Evolutionary conservation across 352 stramenopile species (phyloP).

Genomic region (Blastocystis hominis): DNA sequence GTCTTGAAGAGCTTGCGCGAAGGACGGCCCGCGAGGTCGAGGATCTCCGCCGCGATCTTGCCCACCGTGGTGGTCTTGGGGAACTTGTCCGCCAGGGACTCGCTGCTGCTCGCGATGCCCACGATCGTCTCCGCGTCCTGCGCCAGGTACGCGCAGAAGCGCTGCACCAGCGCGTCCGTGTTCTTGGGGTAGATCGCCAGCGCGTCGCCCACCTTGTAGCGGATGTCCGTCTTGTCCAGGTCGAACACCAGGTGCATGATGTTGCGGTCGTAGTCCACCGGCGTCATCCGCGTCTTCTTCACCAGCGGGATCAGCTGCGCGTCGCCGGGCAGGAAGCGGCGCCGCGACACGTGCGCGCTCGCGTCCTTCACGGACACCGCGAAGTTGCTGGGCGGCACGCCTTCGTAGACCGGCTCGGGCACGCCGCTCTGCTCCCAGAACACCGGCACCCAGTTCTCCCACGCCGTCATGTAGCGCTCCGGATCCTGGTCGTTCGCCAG

Average conservation of each 20-base stretch:
- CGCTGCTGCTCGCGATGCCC: conserved; percentile 66
- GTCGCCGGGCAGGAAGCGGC: conserved; percentile 68
- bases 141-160: conserved; percentile 68
- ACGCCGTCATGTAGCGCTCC: neutral
- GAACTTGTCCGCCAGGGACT: neutral
- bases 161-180: conserved; percentile 69
- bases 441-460: neutral
- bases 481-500: conserved; percentile 13
- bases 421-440: neutral
- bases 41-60: conserved; percentile 71
- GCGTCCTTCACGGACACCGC: conserved; percentile 63
- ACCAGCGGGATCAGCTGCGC: conserved; percentile 69
- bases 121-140: conserved; percentile 69
- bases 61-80: conserved; percentile 72
- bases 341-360: conserved; percentile 58
- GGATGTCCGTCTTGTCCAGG: conserved; percentile 70
- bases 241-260: conserved; percentile 78
- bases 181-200: conserved; percentile 75
- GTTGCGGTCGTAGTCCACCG: conserved; percentile 71
- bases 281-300: conserved; percentile 73
- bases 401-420: neutral
- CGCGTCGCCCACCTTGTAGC: conserved; percentile 73
- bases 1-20: conserved; percentile 74
- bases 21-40: conserved; percentile 72
- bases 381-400: conserved; percentile 64